A percentile compares a stretch with the other conserved stretches of the same genome.
These are phyloP conservation scores for Sarocladiaceae sp. DNA, from an alignment of 2,329 filamentous ascomycete genomes.

Conservation along the genomic window DNA sequence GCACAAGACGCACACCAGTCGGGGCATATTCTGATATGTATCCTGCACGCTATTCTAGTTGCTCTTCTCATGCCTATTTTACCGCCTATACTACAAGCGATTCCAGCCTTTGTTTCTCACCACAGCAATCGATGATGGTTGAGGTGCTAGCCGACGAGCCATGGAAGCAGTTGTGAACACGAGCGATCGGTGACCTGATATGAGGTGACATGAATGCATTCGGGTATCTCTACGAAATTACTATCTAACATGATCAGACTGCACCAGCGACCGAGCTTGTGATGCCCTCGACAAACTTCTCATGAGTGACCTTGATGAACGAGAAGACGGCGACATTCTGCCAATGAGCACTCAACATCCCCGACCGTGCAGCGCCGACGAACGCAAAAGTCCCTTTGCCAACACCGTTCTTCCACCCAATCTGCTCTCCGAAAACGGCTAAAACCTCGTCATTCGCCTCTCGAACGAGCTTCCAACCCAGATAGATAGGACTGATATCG, in stretches of 20 bases:
- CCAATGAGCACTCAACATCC: neutral
- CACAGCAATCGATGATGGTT: too few species aligned
- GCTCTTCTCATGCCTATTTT: too few species aligned
- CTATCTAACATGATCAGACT: neutral
- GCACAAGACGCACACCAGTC: too few species aligned
- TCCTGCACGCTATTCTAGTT: too few species aligned
- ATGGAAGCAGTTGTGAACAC: too few species aligned
- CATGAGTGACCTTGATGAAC: neutral
- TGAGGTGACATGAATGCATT: too few species aligned
- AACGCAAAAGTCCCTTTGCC: neutral
- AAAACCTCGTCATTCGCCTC: neutral
- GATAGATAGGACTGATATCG: neutral
- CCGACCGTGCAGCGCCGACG: neutral
- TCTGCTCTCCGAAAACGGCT: neutral
- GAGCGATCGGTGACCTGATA: too few species aligned
- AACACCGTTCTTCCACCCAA: neutral
- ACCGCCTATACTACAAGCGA: too few species aligned
- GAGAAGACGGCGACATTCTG: neutral
- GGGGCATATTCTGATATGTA: too few species aligned
- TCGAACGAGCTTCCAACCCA: neutral
- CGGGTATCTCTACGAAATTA: too few species aligned
- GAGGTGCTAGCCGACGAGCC: too few species aligned
- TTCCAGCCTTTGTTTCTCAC: too few species aligned
- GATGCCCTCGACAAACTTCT: conserved; percentile 1
- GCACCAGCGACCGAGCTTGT: neutral